Percentiles rank a stretch among this genome's conserved stretches.
phyloP scores from a whole-genome alignment of 2,329 filamentous ascomycete species.

The Cordyceps farinosa region DNA sequence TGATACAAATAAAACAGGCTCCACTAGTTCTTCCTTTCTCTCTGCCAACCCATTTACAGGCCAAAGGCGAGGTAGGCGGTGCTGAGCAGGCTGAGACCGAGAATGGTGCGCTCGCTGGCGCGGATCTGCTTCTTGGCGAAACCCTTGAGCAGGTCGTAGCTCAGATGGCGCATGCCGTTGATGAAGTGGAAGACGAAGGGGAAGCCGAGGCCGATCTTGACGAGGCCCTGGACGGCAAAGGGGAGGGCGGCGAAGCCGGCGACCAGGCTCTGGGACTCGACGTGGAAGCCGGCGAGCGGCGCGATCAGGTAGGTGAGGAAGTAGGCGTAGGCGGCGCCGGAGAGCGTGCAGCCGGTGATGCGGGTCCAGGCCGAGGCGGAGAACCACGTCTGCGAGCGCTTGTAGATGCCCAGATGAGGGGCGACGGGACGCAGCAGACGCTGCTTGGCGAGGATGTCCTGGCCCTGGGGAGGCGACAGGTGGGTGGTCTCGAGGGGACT shows the following conservation, averaged over 20 bases:
- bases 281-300: slow-evolving; percentile 64
- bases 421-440: slow-evolving; percentile 77
- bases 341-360: slow-evolving; percentile 73
- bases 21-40: background rate
- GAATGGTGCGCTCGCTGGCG: slow-evolving; percentile 45
- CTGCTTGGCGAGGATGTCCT: slow-evolving; percentile 73
- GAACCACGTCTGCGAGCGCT: slow-evolving; percentile 81
- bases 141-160: slow-evolving; percentile 50
- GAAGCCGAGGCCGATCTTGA: slow-evolving; percentile 56
- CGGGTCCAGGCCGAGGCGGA: slow-evolving; percentile 70
- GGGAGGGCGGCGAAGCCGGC: slow-evolving; percentile 59
- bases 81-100: slow-evolving; percentile 43
- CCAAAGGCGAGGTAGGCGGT: slow-evolving; percentile 47
- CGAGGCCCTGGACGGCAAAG: slow-evolving; percentile 52
- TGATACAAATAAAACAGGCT: slow-evolving; percentile 17
- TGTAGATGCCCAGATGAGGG: slow-evolving; percentile 84
- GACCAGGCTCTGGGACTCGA: slow-evolving; percentile 57
- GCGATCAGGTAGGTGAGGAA: slow-evolving; percentile 76
- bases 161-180: slow-evolving; percentile 54
- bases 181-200: slow-evolving; percentile 57
- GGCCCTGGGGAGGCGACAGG: slow-evolving; percentile 50
- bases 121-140: slow-evolving; percentile 47
- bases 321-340: slow-evolving; percentile 75
- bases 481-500: slow-evolving; percentile 55
- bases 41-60: slow-evolving; percentile 31